Evolutionary conservation across 1,284 basidiomycete genomes (phyloP), one percentile per base, ranked within the genome.

Genomic region (Apiotrichum akiyoshidainum): DNA sequence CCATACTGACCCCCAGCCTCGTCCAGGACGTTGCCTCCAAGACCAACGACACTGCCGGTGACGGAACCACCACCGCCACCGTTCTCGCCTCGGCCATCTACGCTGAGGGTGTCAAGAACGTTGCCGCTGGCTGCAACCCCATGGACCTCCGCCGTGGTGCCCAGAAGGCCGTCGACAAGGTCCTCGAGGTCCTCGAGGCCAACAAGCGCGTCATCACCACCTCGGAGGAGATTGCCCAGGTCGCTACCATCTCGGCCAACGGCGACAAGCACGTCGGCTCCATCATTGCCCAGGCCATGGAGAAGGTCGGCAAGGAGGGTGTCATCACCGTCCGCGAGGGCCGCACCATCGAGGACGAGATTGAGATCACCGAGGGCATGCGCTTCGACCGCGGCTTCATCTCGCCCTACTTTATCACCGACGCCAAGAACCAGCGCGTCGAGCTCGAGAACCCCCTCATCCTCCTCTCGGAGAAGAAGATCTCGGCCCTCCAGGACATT

Each of bases 311-410:
- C 77, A 97, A 97, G 83, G 95, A 99, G 81, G 95, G 95, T 78
- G 95, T 98, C 76, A 98, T 99, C 82, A 99, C 95, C 61, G 94
- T 99, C 79, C 97, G 96, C 83, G 95, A 98, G 80, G 95, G 95
- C 57, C 87, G 89, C 66, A 98, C 95, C 14, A 95, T 95, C 67
- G 92, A 97, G 71, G 95, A 99, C 76, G 89, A 97, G 81, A 98
- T 98, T 75, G 95, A 99, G 79, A 94, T 99, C 75, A 98, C 95
- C 35, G 95, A 99, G 81, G 95, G 95, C 76, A 99, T 98, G 95
- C 87, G 93, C 72, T 98, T 99, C 81, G 95, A 99, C 85, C 90
- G 95, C 56, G 95, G 95, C 46, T 99, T 87, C 86, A 96, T 98
- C 80, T 94, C 91, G 2, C 94, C 95, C 1, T 98, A 98, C 86